Percentiles rank a stretch among this genome's conserved stretches.
These are phyloP conservation scores for Mediolabrus comicus DNA, from an alignment of 108 stramenopile species.

Conservation along the genomic window DNA sequence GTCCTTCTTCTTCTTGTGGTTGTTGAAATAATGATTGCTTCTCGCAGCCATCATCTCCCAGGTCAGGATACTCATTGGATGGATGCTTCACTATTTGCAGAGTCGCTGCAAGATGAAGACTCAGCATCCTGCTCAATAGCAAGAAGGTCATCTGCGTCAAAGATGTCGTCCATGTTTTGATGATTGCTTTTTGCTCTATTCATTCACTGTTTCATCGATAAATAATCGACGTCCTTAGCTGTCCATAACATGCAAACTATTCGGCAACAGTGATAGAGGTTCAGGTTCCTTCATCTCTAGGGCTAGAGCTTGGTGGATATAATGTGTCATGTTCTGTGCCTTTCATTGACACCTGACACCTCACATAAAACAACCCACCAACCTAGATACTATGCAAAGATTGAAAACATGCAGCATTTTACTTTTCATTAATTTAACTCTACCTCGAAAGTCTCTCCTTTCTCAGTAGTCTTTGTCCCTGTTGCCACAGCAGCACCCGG, in stretches of 20 bases:
- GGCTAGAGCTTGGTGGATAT: too few species aligned
- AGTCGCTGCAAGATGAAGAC: constrained; percentile 7
- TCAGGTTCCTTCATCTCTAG: too few species aligned
- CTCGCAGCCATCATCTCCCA: not conserved
- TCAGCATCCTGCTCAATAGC: constrained; percentile 22
- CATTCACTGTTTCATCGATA: too few species aligned
- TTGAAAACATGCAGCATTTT: too few species aligned
- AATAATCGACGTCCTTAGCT: too few species aligned
- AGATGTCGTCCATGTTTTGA: constrained; percentile 16
- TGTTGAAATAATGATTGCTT: not conserved
- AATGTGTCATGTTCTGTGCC: too few species aligned
- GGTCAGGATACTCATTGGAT: not conserved
- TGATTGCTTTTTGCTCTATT: too few species aligned
- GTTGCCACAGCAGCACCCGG: constrained; percentile 51
- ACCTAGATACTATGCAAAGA: too few species aligned
- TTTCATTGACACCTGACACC: too few species aligned
- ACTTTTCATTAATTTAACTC: constrained; percentile 2
- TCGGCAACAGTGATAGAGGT: too few species aligned
- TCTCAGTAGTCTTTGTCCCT: constrained; percentile 58
- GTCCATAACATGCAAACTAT: too few species aligned
- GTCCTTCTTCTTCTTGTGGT: not conserved
- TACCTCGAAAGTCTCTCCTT: constrained; percentile 65
- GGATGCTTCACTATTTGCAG: not conserved
- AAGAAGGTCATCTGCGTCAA: constrained; percentile 29
- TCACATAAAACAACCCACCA: too few species aligned